Percentiles rank a stretch among this genome's conserved stretches.
These are phyloP conservation scores for Juncus effusus DNA, from an alignment of 176 grass and related monocot species.

Conservation along the genomic window DNA sequence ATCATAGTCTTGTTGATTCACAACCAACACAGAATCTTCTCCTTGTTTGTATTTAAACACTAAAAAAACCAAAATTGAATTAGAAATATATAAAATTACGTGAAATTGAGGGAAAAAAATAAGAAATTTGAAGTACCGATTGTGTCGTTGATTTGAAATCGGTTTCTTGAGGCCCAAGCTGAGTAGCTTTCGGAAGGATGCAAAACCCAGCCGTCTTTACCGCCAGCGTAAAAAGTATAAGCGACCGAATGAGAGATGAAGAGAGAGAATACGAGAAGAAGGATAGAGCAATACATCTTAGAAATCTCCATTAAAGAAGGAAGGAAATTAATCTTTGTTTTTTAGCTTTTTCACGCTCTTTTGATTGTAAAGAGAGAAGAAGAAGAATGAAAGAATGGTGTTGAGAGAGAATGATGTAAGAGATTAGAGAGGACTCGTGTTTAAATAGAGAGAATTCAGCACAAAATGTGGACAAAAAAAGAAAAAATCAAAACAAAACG, in stretches of 20 bases:
- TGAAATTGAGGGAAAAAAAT: background rate
- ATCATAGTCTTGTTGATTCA: conserved; percentile 18
- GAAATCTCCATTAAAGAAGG: conserved; percentile 12
- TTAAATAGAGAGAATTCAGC: background rate
- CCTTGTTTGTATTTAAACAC: conserved; percentile 22
- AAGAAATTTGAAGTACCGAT: conserved; percentile 23
- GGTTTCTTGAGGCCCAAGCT: conserved; percentile 35
- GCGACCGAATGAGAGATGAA: conserved; percentile 17
- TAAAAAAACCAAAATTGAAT: conserved; percentile 5
- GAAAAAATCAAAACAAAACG: background rate
- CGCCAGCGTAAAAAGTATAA: conserved; percentile 38
- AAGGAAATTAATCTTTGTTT: background rate
- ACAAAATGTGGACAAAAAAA: background rate
- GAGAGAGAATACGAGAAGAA: conserved; percentile 6
- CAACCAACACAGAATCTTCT: conserved; percentile 23
- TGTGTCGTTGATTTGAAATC: conserved; percentile 43
- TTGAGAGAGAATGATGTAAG: too few relatives aligned
- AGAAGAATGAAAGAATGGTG: background rate
- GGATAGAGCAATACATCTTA: background rate
- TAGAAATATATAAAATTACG: background rate
- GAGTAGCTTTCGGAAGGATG: conserved; percentile 38
- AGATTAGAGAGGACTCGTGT: background rate
- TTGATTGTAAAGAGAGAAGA: background rate
- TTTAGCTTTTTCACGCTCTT: background rate
- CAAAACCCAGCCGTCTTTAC: conserved; percentile 36